Base-by-base conservation (phyloP, 2,329 filamentous ascomycete genomes). In the Paramyrothecium roridum region DNA sequence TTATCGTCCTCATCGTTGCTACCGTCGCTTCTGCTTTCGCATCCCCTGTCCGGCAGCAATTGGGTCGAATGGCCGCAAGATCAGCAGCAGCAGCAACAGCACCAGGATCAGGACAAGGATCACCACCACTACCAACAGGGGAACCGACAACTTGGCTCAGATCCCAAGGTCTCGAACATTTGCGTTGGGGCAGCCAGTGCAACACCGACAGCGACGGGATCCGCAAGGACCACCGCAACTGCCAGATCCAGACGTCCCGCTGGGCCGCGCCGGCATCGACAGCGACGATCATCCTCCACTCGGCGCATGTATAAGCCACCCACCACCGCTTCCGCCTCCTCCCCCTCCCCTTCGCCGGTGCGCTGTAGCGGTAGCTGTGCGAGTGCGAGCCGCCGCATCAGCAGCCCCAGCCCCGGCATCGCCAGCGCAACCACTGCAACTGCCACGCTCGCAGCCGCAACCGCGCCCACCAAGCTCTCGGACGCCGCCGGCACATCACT, bases 381-480 rank as follows among this genome's bases (percentile, higher is more conserved):
- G 13, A 19, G 37, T 43, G 37, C 13, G 37, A 43, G 37, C 16
- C 8, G 16, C 33, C 8, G 33, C 33, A 37, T 8, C 33, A 8
- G 8, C 33, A 37, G 33, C 12, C 12, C 37, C 37, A 43, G 37
- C 12, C 37, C 37, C 12, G 37, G 37, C n/a, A 19, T 19, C 16
- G 37, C 6, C 37, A 43, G 7, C 13, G n/a, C 37, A 6, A 17
- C 6, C 37, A 6, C 37, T 8, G 37, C 37, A 4, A 7, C 13
- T 43, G n/a, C 13, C n/a, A 43, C 37, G 37, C 37, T 19, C 13
- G n/a, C 13, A 13, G 16, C 37, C 7, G n/a, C 37, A 13, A 43
- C 63, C 55, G 62, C 26, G 26, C 26, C 26, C 26, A 30, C 26
- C 26, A 30, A 10, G 26, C 26, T 30, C 26, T 30, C 26, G 26